phyloP scores from a whole-genome alignment of 164 flowering plant species.

The Berberis thunbergii region DNA sequence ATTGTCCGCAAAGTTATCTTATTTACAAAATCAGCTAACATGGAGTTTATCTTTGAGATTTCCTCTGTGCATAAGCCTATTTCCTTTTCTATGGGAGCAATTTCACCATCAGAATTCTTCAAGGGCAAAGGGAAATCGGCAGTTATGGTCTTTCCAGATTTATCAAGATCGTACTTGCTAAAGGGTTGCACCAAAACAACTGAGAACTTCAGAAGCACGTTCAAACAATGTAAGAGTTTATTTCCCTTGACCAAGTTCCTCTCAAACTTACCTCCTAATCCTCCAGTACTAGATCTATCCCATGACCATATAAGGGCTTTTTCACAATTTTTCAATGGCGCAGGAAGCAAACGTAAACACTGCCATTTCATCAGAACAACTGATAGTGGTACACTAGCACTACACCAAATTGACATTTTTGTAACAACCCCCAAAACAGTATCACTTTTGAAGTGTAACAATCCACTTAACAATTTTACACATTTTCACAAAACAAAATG shows the following conservation, averaged over 20 bases:
- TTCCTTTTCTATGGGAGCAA: slow-evolving; percentile 59
- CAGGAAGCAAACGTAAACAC: slow-evolving; percentile 85
- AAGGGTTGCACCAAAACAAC: slow-evolving; percentile 93
- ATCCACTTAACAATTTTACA: too few species aligned
- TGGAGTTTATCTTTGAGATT: slow-evolving; percentile 35
- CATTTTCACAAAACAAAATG: too few species aligned
- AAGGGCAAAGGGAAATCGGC: slow-evolving; percentile 85
- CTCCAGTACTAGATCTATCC: slow-evolving; percentile 91
- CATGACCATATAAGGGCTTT: slow-evolving; percentile 97
- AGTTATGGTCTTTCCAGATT: slow-evolving; percentile 49
- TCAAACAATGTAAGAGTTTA: slow-evolving; percentile 81
- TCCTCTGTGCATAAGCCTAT: slow-evolving; percentile 52
- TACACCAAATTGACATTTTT: too few species aligned
- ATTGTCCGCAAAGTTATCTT: slow-evolving; percentile 65
- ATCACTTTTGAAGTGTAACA: too few species aligned
- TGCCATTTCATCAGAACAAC: slow-evolving; percentile 98
- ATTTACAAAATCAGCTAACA: slow-evolving; percentile 44
- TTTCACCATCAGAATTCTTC: slow-evolving; percentile 77
- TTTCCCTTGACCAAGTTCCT: slow-evolving; percentile 86
- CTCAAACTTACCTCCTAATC: slow-evolving; percentile 88
- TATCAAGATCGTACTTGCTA: slow-evolving; percentile 73
- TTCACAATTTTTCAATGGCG: slow-evolving; percentile 88
- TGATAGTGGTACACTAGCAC: slow-evolving; percentile 82
- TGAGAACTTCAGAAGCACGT: slow-evolving; percentile 81
- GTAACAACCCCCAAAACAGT: too few species aligned